Base-by-base conservation (phyloP, 2,329 filamentous ascomycete genomes). In the Hawksworthiomyces lignivorus region DNA sequence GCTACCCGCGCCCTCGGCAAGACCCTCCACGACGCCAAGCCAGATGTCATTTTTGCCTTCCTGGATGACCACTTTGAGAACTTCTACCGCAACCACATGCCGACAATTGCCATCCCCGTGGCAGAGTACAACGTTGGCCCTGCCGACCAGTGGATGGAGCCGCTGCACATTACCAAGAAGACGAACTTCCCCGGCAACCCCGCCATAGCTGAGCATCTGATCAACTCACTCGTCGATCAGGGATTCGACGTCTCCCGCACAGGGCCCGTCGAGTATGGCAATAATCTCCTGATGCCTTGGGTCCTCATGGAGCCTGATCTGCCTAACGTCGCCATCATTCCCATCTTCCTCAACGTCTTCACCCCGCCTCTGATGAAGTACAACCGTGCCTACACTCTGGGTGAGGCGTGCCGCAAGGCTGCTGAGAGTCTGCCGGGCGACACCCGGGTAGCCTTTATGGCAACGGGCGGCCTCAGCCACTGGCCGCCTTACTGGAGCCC, bases 341-440 rank as follows among this genome's bases (percentile, higher is more conserved):
- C 46, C 4, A 46, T 48, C 20, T 48, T 41, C 22, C 29, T 48
- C 34, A 48, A 48, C 31, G 46, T 48, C n/a, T 48, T 48, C 35
- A 46, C 46, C 14, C 43, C 46, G 21, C 46, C 46, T 9, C 43
- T 48, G n/a, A 48, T 46, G 12, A 49, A 49, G 32, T 59, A 57
- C 48, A 49, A 43, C 17, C 52, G 56, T 8, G 56, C 58, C 4
- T 58, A 52, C 39, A 50, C 50, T 2, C 50, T 60, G 5, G 56
- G 55, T 4, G 53, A 57, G 45, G 54, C 56, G 6, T 53, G 55
- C 39, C 46, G 54, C 11, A 38, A 45, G 9, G 54, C 54, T 3
- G 48, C 50, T 11, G 49, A 56, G 38, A 7, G 32, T 7, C 37
- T 48, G 37, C 46, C 43, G 6, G 43, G 21, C 11, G 28, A 31